These are phyloP conservation scores for Phaeolepiota aurea DNA, from an alignment of 768 basidiomycete genomes.

Conservation along the genomic window DNA sequence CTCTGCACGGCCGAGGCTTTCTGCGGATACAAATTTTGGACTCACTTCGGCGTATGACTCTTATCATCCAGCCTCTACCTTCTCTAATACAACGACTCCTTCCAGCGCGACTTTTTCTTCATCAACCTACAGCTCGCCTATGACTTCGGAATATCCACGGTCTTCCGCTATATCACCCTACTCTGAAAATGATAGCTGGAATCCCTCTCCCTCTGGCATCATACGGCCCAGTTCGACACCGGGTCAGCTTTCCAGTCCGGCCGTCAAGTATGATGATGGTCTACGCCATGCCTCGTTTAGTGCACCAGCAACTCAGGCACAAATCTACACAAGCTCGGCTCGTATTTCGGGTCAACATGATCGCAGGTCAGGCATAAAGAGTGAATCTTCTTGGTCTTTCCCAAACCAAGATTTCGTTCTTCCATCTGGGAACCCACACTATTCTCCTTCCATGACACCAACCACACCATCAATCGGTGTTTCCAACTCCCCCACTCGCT, in stretches of 20 bases:
- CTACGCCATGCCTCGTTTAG: slow-evolving; percentile 64
- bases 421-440: slow-evolving; percentile 26
- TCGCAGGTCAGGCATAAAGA: slow-evolving; percentile 56
- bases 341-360: slow-evolving; percentile 68
- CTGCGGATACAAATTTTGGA: slow-evolving; percentile 34
- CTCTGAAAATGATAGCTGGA: slow-evolving; percentile 49
- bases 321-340: slow-evolving; percentile 58
- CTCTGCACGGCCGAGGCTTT: slow-evolving; percentile 35
- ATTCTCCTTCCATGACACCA: slow-evolving; percentile 37
- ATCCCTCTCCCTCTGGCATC: slow-evolving; percentile 45
- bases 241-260: slow-evolving; percentile 43
- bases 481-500: slow-evolving; percentile 42
- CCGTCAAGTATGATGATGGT: slow-evolving; percentile 63
- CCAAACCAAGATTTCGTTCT: slow-evolving; percentile 52
- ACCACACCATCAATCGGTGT: slow-evolving; percentile 32
- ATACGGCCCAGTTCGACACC: slow-evolving; percentile 63
- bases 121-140: slow-evolving; percentile 35
- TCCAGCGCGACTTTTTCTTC: slow-evolving; percentile 43
- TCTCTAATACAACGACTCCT: slow-evolving; percentile 44
- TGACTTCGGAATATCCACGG: slow-evolving; percentile 38
- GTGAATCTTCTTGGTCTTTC: slow-evolving; percentile 56
- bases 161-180: slow-evolving; percentile 35
- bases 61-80: slow-evolving; percentile 37
- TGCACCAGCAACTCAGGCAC: slow-evolving; percentile 47
- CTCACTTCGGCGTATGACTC: slow-evolving; percentile 31